A percentile compares a stretch with the other conserved stretches of the same genome.
phyloP scores from a whole-genome alignment of 441 rosid species.

The Gossypium gossypioides region DNA sequence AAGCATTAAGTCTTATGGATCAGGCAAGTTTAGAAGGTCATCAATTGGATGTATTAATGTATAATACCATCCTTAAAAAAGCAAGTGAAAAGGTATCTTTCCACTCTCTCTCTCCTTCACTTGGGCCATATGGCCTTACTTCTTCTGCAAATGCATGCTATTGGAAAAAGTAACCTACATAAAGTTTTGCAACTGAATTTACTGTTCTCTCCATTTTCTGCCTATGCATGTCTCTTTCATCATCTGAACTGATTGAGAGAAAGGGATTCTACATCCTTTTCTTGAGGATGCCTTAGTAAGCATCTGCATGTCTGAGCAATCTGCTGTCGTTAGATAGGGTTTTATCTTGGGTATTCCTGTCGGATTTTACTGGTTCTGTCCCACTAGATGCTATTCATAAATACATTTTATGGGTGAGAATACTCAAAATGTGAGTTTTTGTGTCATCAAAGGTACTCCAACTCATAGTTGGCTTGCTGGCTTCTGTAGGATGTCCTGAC shows the following conservation, averaged over 20 bases:
- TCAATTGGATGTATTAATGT: constrained; percentile 39
- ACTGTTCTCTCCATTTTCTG: background rate
- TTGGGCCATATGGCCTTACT: background rate
- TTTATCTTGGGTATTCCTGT: background rate
- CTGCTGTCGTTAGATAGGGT: background rate
- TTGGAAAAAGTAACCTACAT: background rate
- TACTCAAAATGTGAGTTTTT: background rate
- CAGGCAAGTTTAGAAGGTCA: constrained; percentile 39
- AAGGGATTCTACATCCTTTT: background rate
- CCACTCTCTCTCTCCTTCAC: background rate
- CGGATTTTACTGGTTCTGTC: background rate
- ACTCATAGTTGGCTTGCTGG: background rate
- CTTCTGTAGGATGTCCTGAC: background rate
- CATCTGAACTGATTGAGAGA: background rate
- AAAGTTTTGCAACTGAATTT: background rate
- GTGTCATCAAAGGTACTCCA: background rate
- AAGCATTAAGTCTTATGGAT: constrained; percentile 48
- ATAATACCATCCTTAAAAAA: constrained; percentile 50
- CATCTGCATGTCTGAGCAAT: background rate
- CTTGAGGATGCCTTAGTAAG: background rate
- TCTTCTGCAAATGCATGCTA: background rate
- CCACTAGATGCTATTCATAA: background rate
- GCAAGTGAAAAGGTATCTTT: constrained; percentile 44
- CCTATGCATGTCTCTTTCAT: background rate
- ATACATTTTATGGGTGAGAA: background rate